Base-by-base conservation (phyloP, 148 eudicot species). In the Rhododendron vialii region DNA sequence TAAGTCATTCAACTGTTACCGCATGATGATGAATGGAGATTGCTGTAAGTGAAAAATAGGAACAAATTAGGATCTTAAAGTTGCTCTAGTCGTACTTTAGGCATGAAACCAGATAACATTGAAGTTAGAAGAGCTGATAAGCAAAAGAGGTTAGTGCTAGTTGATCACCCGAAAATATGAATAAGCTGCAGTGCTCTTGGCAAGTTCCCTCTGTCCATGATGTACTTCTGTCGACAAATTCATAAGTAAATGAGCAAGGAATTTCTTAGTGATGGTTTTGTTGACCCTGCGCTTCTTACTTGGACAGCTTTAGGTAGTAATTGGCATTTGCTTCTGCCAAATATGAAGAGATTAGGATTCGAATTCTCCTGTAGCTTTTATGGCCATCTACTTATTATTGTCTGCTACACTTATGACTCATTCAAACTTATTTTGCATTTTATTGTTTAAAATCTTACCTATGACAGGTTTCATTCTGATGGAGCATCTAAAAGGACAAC, bases 391-490 rank as follows among this genome's bases (percentile, higher is more conserved):
- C 47, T 35, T 18, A 35, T 11, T 77, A n/a, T 45, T 24, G n/a
- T 35, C 43, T 77, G 41, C 4, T 36, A 35, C 8, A 41, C 13
- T 36, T 18, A 57, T 78, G 26, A 45, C 78, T 65, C 8, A 7
- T 33, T 83, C 48, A 13, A 69, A 83, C 10, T 67, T 22, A 83
- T 50, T 5, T 30, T 48, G 11, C 22, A 14, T 41, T 12, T 17
- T 28, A 41, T 71, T 50, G 28, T 71, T 83, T 82, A 51, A 50
- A 47, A 81, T 67, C 41, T 50, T 80, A 6, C n/a, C 13, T 51
- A 2, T 81, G 51, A 30, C 89, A 93, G 95, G 92, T 43, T 92
- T 82, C 83, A 81, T 88, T 82, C 78, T 92, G 81, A 88, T 93
- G 93, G 91, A 91, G 45, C 73, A 87, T 87, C 86, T 87, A 35